A percentile compares a stretch with the other conserved stretches of the same genome.
Conservation (phyloP, 306 rosid species). For the Echinosophora koreensis region DNA sequence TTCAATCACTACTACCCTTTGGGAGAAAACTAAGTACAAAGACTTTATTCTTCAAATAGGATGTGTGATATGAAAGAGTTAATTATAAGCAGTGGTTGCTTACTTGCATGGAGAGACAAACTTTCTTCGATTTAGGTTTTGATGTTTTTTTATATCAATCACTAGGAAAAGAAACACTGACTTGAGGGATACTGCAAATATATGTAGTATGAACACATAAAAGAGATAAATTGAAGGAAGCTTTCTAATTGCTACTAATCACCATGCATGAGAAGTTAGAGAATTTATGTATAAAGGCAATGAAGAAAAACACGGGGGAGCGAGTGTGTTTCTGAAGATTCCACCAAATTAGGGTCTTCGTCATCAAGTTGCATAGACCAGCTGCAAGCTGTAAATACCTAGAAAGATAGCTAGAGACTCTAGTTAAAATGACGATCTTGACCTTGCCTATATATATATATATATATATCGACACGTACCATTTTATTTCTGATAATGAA, state of each 20-base stretch:
- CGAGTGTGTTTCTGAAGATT: conserved; percentile 73
- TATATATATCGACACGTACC: no score
- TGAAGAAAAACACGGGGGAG: conserved; percentile 44
- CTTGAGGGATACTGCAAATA: conserved; percentile 53
- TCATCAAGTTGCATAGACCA: conserved; percentile 57
- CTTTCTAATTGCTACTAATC: conserved; percentile 46
- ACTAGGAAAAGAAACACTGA: conserved; percentile 50
- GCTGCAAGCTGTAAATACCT: conserved; percentile 47
- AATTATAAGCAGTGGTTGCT: conserved; percentile 38
- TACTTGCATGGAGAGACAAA: conserved; percentile 64
- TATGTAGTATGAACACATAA: not conserved
- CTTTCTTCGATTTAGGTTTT: conserved; percentile 49
- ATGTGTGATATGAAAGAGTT: not conserved
- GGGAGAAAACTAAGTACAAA: conserved; percentile 20
- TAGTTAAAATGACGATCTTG: conserved; percentile 35
- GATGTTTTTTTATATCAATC: conserved; percentile 49
- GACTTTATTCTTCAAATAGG: conserved; percentile 31
- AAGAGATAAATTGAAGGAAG: conserved; percentile 9
- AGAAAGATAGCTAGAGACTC: conserved; percentile 15
- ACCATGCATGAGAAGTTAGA: conserved; percentile 63
- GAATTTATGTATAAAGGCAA: conserved; percentile 56
- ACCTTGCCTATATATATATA: not conserved
- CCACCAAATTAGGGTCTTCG: conserved; percentile 86
- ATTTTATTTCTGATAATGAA: no score
- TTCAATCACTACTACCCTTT: conserved; percentile 14